Evolutionary conservation across 106 monocot genomes (phyloP).

Genomic region (Acanthochlamys bracteata): DNA sequence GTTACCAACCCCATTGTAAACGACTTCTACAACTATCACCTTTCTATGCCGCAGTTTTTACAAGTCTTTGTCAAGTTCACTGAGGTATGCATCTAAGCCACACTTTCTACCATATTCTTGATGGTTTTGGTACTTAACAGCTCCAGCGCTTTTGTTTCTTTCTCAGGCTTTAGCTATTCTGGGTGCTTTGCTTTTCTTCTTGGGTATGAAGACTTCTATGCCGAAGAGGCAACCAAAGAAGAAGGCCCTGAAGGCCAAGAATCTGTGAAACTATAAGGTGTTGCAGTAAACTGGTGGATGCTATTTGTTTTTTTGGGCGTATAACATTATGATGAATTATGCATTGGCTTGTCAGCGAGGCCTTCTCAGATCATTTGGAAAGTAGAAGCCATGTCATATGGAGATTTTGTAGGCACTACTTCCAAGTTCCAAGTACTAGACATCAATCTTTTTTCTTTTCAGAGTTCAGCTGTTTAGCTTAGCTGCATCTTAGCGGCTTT

Average conservation of each 20-base stretch:
- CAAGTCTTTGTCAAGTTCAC: conserved; percentile 66
- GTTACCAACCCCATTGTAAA: conserved; percentile 55
- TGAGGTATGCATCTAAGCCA: conserved; percentile 20
- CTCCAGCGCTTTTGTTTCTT: background rate
- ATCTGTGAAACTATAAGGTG: background rate
- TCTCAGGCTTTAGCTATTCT: conserved; percentile 71
- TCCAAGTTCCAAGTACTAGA: too few species aligned
- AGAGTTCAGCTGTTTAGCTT: too few species aligned
- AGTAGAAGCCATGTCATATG: too few species aligned
- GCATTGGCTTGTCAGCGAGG: background rate
- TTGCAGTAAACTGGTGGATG: background rate
- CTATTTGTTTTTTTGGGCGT: background rate
- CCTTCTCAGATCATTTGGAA: too few species aligned
- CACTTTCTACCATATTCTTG: background rate
- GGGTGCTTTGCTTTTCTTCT: conserved; percentile 70
- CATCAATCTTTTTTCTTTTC: too few species aligned
- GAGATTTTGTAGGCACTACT: too few species aligned
- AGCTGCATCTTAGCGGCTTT: too few species aligned
- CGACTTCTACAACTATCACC: conserved; percentile 84
- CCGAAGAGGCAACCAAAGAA: conserved; percentile 64
- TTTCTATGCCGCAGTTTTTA: conserved; percentile 53
- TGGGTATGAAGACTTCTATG: conserved; percentile 74
- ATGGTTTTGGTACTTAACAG: background rate
- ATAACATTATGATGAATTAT: background rate
- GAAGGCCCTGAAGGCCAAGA: conserved; percentile 54